Percentiles rank a stretch among this genome's conserved stretches.
Conservation (phyloP, 2,329 filamentous ascomycete species). For the Pseudocercospora ulei region DNA sequence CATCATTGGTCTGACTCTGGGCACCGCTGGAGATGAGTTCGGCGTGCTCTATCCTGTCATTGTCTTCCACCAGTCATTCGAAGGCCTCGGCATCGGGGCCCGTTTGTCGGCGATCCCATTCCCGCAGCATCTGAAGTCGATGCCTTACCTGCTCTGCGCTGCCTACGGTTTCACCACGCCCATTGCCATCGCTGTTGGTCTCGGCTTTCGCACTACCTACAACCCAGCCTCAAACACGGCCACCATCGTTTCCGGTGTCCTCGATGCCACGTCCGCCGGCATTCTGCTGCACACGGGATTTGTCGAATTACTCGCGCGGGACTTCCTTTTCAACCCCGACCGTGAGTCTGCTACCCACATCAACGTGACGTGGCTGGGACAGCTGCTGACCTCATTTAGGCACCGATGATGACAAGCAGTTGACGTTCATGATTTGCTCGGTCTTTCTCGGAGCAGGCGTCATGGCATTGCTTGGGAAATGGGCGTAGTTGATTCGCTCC, state of each 20-base stretch:
- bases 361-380: background rate
- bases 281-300: conserved; percentile 55
- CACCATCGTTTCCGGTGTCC: conserved; percentile 73
- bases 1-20: conserved; percentile 55
- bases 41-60: conserved; percentile 53
- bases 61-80: conserved; percentile 87
- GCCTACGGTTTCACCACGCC: conserved; percentile 73
- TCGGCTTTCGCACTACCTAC: conserved; percentile 61
- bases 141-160: conserved; percentile 63
- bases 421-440: conserved; percentile 84
- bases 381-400: background rate
- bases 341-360: conserved; percentile 39
- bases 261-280: conserved; percentile 78
- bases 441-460: conserved; percentile 64
- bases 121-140: conserved; percentile 59
- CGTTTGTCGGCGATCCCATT: conserved; percentile 69
- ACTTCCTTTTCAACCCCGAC: conserved; percentile 58
- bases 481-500: conserved; percentile 50
- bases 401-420: conserved; percentile 75
- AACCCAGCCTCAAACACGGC: conserved; percentile 52
- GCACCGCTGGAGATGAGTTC: conserved; percentile 51
- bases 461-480: conserved; percentile 77
- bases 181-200: conserved; percentile 70
- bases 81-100: conserved; percentile 79
- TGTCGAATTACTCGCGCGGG: conserved; percentile 43